These are phyloP conservation scores for Lenwebbia sp. DNA, from an alignment of 345 rosid genomes.

Conservation along the genomic window DNA sequence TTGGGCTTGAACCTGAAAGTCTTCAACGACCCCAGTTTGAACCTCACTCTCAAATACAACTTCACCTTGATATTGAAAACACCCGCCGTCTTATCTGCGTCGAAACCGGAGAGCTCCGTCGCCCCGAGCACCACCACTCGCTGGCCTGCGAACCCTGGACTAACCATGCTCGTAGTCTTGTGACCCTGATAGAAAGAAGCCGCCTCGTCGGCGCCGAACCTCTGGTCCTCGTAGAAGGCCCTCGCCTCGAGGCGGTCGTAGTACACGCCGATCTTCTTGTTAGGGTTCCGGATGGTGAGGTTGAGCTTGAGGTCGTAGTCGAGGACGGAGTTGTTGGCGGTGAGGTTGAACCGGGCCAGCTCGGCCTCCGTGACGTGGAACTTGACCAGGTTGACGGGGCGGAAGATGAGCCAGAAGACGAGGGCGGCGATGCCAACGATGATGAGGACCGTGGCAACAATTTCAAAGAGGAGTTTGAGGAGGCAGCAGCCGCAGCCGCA, in stretches of 20 bases:
- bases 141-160: constrained; percentile 29
- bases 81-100: constrained; percentile 24
- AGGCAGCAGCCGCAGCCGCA: constrained; percentile 55
- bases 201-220: constrained; percentile 18
- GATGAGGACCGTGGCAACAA: constrained; percentile 23
- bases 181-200: constrained; percentile 70
- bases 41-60: constrained; percentile 43
- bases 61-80: constrained; percentile 41
- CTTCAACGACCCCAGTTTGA: constrained; percentile 51
- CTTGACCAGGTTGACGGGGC: constrained; percentile 35
- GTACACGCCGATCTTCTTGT: constrained; percentile 43
- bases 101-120: constrained; percentile 8
- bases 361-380: constrained; percentile 37
- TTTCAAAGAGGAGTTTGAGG: constrained; percentile 29
- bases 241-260: constrained; percentile 41
- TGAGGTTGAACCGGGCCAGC: constrained; percentile 40
- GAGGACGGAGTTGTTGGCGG: constrained; percentile 15
- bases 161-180: constrained; percentile 51
- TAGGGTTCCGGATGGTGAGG: constrained; percentile 53
- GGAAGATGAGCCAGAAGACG: constrained; percentile 53
- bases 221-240: constrained; percentile 26
- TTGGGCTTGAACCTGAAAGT: constrained; percentile 34
- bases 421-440: constrained; percentile 36
- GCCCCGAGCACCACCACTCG: constrained; percentile 14
- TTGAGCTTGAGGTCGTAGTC: constrained; percentile 27